These are phyloP conservation scores for Pythium chondricola DNA, from an alignment of 352 stramenopile species.

Conservation along the genomic window DNA sequence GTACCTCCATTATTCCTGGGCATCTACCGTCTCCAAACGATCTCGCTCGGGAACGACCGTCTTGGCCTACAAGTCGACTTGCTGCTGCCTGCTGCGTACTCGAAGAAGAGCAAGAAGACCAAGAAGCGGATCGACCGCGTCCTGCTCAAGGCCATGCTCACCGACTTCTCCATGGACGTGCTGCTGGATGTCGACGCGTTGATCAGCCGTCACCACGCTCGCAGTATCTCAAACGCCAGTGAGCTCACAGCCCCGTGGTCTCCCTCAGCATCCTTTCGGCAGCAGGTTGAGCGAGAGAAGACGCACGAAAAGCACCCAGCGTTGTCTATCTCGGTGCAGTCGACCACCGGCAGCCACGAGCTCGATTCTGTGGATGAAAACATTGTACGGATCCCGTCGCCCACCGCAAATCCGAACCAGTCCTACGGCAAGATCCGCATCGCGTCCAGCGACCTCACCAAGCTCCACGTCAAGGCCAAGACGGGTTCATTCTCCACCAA, in stretches of 20 bases:
- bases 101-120: constrained; percentile 2
- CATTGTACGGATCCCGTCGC: constrained; percentile 12
- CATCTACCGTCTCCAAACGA: constrained; percentile 44
- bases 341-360: constrained; percentile 1
- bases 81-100: constrained; percentile 25
- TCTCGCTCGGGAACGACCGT: constrained; percentile 30
- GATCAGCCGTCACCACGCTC: constrained; percentile 32
- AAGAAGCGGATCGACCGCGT: constrained; percentile 2
- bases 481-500: constrained; percentile 40
- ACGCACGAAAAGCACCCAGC: constrained; percentile 29
- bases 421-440: constrained; percentile 23
- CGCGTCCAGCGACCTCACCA: constrained; percentile 51
- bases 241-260: constrained; percentile 33
- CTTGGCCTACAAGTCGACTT: constrained; percentile 54
- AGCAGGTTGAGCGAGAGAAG: constrained; percentile 22
- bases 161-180: constrained; percentile 45
- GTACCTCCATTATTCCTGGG: constrained; percentile 55
- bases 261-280: constrained; percentile 24
- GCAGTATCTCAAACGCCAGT: constrained; percentile 22
- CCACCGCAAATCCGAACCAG: constrained; percentile 8
- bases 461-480: constrained; percentile 53
- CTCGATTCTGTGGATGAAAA: constrained; percentile 5
- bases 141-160: constrained; percentile 34
- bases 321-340: constrained; percentile 26
- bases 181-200: constrained; percentile 54